phyloP scores from a whole-genome alignment of 176 grass and related monocot genomes.

The Zoysia japonica region DNA sequence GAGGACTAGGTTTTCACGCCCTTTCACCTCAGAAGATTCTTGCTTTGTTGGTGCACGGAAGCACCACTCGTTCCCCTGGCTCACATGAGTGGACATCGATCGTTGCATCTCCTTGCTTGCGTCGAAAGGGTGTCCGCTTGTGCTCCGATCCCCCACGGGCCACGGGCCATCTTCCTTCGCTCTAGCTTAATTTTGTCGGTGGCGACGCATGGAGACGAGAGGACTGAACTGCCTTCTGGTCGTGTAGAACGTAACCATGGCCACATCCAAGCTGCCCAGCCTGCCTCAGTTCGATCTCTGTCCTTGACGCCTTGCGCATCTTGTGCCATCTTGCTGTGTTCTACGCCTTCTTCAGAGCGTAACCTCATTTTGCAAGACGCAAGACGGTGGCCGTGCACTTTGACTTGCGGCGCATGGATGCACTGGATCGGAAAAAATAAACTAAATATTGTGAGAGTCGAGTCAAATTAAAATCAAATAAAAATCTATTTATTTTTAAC shows the following conservation, averaged over 20 bases:
- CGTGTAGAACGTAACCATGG: too few relatives aligned
- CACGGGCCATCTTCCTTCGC: neutral
- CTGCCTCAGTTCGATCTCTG: neutral
- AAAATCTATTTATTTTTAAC: too few relatives aligned
- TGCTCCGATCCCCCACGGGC: neutral
- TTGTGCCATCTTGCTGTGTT: neutral
- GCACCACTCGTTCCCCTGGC: conserved; percentile 7
- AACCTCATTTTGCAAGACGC: neutral
- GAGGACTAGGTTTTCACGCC: conserved; percentile 27
- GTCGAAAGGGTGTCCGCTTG: conserved; percentile 27
- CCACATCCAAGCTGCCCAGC: neutral
- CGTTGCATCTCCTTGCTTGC: conserved; percentile 43
- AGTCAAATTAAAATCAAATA: too few relatives aligned
- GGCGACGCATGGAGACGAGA: neutral
- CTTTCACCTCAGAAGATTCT: conserved; percentile 32
- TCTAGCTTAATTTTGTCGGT: conserved; percentile 42
- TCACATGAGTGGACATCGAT: conserved; percentile 19
- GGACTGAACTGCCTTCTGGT: too few relatives aligned
- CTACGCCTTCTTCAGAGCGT: neutral
- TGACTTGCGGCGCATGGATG: conserved; percentile 19
- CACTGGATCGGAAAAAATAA: too few relatives aligned
- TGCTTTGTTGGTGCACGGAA: conserved; percentile 30
- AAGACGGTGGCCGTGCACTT: neutral
- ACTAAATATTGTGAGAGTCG: too few relatives aligned
- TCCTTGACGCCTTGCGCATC: conserved; percentile 15